Evolutionary conservation across 164 flowering plant species (phyloP).

Genomic region (Magnolia kwangsiensis): DNA sequence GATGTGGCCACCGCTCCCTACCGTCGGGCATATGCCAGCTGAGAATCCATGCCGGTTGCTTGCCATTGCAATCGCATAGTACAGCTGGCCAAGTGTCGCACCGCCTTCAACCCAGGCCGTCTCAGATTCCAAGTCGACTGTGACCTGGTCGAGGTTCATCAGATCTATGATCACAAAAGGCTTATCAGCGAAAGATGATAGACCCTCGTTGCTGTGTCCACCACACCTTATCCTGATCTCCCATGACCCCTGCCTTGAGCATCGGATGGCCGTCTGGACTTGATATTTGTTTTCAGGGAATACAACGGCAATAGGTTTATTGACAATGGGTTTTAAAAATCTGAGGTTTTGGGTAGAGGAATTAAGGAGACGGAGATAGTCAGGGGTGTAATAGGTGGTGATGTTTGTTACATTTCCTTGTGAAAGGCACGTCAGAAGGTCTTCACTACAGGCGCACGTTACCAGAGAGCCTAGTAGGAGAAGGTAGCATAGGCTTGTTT

Average conservation of each 20-base stretch:
- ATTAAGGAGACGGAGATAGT: neutral
- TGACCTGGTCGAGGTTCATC: conserved; percentile 13
- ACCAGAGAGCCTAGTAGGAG: neutral
- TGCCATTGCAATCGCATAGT: conserved; percentile 13
- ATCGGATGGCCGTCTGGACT: conserved; percentile 11
- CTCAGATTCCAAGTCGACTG: conserved; percentile 12
- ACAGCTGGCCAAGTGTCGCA: conserved; percentile 26
- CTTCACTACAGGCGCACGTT: neutral
- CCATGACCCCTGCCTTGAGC: conserved; percentile 13
- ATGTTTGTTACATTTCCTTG: neutral
- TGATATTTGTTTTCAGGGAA: conserved; percentile 14
- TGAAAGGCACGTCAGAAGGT: neutral
- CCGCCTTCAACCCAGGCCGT: conserved; percentile 29
- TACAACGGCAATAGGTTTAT: conserved; percentile 10
- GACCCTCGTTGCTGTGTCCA: conserved; percentile 28
- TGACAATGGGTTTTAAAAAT: neutral
- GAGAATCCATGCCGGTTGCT: conserved; percentile 19
- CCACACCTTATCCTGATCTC: conserved; percentile 21
- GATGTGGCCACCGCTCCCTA: conserved; percentile 13
- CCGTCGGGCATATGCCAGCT: conserved; percentile 24
- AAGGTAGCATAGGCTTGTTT: too few relatives aligned
- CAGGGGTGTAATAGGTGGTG: neutral
- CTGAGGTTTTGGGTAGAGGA: conserved; percentile 4
- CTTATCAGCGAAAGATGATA: conserved; percentile 10
- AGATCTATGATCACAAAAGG: conserved; percentile 22